These are phyloP conservation scores for Gloeophyllum trabeum DNA, from an alignment of 768 basidiomycete genomes.

Conservation along the genomic window DNA sequence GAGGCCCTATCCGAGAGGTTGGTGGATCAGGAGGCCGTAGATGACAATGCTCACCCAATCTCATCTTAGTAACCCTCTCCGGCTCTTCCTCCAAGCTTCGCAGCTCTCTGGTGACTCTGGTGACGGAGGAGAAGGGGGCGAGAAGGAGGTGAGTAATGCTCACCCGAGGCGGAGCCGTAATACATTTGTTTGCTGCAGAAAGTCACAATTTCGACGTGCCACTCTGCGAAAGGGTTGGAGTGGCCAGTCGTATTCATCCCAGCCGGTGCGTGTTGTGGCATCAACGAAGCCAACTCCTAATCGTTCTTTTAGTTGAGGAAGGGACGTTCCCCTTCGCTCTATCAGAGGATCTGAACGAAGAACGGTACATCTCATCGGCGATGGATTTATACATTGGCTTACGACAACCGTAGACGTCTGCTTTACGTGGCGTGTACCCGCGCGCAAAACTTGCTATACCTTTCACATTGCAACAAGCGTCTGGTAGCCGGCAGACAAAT, in stretches of 20 bases:
- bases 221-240: constrained; percentile 85
- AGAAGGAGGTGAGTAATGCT: constrained; percentile 26
- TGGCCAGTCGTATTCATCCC: constrained; percentile 87
- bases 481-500: constrained; percentile 45
- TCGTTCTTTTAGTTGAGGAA: constrained; percentile 39
- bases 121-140: constrained; percentile 38
- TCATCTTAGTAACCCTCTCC: constrained; percentile 44
- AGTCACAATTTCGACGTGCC: constrained; percentile 79
- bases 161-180: neutral
- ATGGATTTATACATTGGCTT: neutral
- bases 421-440: constrained; percentile 87
- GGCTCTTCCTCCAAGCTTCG: constrained; percentile 66
- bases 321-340: constrained; percentile 71
- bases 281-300: neutral
- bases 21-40: neutral
- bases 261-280: constrained; percentile 30
- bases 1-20: neutral
- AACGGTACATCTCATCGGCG: constrained; percentile 37
- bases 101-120: constrained; percentile 78
- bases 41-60: neutral
- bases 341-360: constrained; percentile 69
- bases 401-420: constrained; percentile 66
- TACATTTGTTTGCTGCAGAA: constrained; percentile 32
- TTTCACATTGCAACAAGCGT: constrained; percentile 37
- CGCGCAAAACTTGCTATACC: constrained; percentile 61